Evolutionary conservation across 2,329 filamentous ascomycete genomes (phyloP), one percentile per base, ranked within the genome.

Genomic region (Colletotrichum orchidophilum): DNA sequence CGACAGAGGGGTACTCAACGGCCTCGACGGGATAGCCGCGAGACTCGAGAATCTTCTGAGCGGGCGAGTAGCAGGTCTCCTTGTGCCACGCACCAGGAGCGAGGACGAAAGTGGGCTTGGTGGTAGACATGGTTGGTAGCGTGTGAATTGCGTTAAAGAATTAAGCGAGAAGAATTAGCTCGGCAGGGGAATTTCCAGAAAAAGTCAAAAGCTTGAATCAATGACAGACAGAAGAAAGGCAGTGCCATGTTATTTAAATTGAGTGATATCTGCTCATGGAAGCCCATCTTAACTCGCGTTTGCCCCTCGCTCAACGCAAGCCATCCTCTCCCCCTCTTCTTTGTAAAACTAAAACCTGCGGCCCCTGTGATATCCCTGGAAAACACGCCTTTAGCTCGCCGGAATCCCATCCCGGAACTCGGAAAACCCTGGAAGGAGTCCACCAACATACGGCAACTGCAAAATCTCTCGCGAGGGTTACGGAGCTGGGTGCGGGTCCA

Each of bases 21-120:
- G 77, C 78, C 52, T 75, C 76, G 0, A 78, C 79, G 12, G 76
- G 59, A 68, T 80, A 82, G 2, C 79, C 82, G 18, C 75, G 74
- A 2, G 53, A 63, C 9, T 76, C 63, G 5, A 84, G 81, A 9
- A 73, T 74, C 11, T 77, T 61, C 7, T 77, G 76, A 2, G 81
- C 73, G 3, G 71, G 66, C 24, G 78, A 68, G 62, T 77, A 84
- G 62, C 76, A 74, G 26, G 65, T 64, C 3, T 80, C 77, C 1
- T 70, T 73, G 60, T 83, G 75, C 81, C 82, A 84, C 12, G 81
- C 82, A 13, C 83, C 83, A 0, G 81, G 80, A 11, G 78, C 78
- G 58, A 84, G 78, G 12, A 85, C 75, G 24, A 84, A 77, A 15
- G 76, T 74, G 50, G 73, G 71, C 59, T 70, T 70, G 26, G 11